Conservation (phyloP, 495 filamentous ascomycete genomes). For the Xylaria sp. region DNA sequence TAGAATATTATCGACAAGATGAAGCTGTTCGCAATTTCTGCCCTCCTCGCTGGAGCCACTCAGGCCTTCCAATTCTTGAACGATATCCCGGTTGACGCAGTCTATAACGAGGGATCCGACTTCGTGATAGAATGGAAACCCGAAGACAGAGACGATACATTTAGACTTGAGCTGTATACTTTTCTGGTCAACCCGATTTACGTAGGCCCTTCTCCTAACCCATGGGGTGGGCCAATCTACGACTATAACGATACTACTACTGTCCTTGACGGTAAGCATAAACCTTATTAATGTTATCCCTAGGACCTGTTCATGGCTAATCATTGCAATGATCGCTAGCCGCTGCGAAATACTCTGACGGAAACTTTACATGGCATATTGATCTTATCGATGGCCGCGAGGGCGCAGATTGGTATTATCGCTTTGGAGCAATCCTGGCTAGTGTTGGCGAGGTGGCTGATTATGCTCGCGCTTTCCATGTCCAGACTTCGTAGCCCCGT, state of each 20-base stretch:
- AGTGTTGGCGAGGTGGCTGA: constrained; percentile 18
- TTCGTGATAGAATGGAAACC: constrained; percentile 3
- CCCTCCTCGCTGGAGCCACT: constrained; percentile 10
- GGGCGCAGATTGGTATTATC: constrained; percentile 12
- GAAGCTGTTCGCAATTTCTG: constrained; percentile 4
- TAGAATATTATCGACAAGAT: background rate
- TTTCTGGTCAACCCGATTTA: constrained; percentile 10
- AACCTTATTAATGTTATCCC: background rate
- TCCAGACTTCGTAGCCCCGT: background rate
- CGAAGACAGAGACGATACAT: constrained; percentile 3
- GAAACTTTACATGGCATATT: constrained; percentile 9
- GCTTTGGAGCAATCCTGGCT: constrained; percentile 8
- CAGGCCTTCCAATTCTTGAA: constrained; percentile 20
- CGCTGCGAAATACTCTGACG: constrained; percentile 17
- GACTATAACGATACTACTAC: constrained; percentile 17
- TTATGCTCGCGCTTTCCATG: constrained; percentile 17
- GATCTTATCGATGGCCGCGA: constrained; percentile 11
- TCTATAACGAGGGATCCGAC: constrained; percentile 3
- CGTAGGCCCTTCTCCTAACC: background rate
- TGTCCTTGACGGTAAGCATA: constrained; percentile 13
- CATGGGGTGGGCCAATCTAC: constrained; percentile 1
- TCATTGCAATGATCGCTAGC: background rate
- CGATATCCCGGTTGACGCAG: constrained; percentile 17
- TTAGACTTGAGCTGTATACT: constrained; percentile 14
- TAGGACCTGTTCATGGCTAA: background rate